Base-by-base conservation (phyloP, 768 basidiomycete genomes). In the Boletus subcaerulescens region DNA sequence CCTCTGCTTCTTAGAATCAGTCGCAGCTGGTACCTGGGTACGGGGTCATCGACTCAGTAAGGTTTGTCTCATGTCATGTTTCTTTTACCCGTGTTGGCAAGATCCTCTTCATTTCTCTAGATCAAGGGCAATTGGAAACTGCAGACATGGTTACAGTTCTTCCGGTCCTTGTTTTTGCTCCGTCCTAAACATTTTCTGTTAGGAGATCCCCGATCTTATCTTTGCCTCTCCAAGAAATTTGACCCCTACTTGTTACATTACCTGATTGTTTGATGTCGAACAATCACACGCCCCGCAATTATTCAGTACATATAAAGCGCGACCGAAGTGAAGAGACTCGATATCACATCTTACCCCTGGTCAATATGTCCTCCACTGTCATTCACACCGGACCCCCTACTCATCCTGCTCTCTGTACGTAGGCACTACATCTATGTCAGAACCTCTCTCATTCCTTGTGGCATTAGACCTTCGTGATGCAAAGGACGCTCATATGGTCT, bases 401-500 rank as follows among this genome's bases (percentile, higher is more conserved):
- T 2, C 68, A 70, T 45, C 64, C 70, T 24, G 42, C 70, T 35
- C 66, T 70, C 44, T 66, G 68, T 70, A 68, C 53, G 68, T 62
- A 13, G 41, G 33, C 20, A 13, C 12, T 29, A n/a, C 31, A 50
- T 32, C 39, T 38, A 17, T 26, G 29, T 5, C 32, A 3, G 13
- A 0, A 26, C 39, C 26, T 32, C 13, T 55, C 52, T 59, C 43
- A 56, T 38, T 32, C 49, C 10, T 46, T 33, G 10, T 17, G 4
- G 5, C 17, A 10, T 40, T 54, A 91, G 89, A 90, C 63, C 80
- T 91, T 35, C 84, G 89, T 15, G 87, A 90, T 68, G 86, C 87
- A n/a, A 80, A 81, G 56, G 89, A 91, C 65, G 89, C 89, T 3
- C 87, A 90, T 61, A 74, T 85, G 44, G 73, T 91, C 42, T 77